Evolutionary conservation across 2,329 filamentous ascomycete species (phyloP), one percentile per base, ranked within the genome.

Genomic region (Parafenestella ontariensis): DNA sequence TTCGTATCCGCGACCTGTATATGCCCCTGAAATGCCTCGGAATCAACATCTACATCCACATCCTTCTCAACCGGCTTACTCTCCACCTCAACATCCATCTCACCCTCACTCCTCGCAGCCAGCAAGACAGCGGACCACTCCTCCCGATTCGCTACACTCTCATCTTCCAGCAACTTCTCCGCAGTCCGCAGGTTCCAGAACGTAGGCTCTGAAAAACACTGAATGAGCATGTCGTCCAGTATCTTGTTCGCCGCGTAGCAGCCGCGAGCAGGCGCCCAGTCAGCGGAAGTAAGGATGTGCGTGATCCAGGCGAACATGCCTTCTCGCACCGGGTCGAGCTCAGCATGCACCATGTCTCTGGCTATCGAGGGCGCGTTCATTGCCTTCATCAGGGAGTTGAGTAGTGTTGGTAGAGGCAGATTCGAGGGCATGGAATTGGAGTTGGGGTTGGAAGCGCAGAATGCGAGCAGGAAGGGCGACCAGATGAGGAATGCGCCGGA

Each of bases 241-340:
- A 64, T 10, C 28, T 21, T 18, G 9, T 39, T 24, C 1, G 43
- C 40, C 2, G 26, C 34, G 18, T 9, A 9, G 3, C 18, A 3
- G 8, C 62, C 43, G 29, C 69, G 57, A 26, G 59, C 59, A 10
- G 62, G 61, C n/a, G 47, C 34, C 79, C 78, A 82, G 1, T 68
- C 63, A 3, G 69, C 46, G 10, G 76, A 76, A 5, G 68, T 68
- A 23, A 83, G 60, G 9, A 85, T 71, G 61, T 84, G 81, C 8
- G 77, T 60, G 23, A 83, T 61, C 83, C 83, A 86, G 29, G 77
- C 68, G 56, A 75, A 80, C 28, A 81, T 48, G 1, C 75, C 80
- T 67, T 85, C 80, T 31, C 68, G 67, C 6, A 66, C 59, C 0
- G 75, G 65, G 55, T 78, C 67, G 23, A 58, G 41, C 24, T 70